Evolutionary conservation across 2,329 filamentous ascomycete species (phyloP), one percentile per base, ranked within the genome.

Genomic region (Hypoxylon sp.): DNA sequence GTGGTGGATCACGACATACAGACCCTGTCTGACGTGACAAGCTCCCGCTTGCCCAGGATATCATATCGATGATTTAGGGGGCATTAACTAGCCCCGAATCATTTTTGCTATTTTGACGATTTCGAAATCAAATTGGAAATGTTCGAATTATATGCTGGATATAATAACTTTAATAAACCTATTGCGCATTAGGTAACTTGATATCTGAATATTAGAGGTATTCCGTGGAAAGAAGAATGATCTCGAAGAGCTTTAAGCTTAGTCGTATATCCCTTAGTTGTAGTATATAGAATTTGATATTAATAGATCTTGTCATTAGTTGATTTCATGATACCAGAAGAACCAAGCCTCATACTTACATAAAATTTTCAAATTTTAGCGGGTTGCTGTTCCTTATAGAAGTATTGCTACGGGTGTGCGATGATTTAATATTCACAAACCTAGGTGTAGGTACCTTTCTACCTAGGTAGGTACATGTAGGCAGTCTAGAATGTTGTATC

Each of bases 1-100:
- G n/a, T 56, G 65, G 60, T 48, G 56, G 57, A 72, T 72, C 68
- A 72, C 70, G 70, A 71, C 70, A 72, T 72, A 50, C 17, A 29
- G 29, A 65, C 63, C 63, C 59, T 48, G 53, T 63, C 60, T 71
- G 56, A 63, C 67, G 69, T 71, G 69, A 70, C 61, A 44, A 10
- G 9, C 50, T 58, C 26, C 31, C 14, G 35, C 37, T 33, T 19
- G 31, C 31, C 26, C 37, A 46, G 29, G 14, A 53, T 31, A 31
- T 55, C 22, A 65, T 50, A 54, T 39, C 17, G 17, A 44, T 17
- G 17, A 44, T 44, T 44, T 10, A 44, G 39, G 39, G 19, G 39
- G 39, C 5, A 19, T 44, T 44, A 11, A 44, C 13, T 44, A 44
- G 17, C 17, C 17, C 39, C 39, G 17, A 44, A 22, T 11, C 39